Percentiles rank a stretch among this genome's conserved stretches.
phyloP scores from a whole-genome alignment of 2,329 filamentous ascomycete species.

The Colletotrichum melonis region DNA sequence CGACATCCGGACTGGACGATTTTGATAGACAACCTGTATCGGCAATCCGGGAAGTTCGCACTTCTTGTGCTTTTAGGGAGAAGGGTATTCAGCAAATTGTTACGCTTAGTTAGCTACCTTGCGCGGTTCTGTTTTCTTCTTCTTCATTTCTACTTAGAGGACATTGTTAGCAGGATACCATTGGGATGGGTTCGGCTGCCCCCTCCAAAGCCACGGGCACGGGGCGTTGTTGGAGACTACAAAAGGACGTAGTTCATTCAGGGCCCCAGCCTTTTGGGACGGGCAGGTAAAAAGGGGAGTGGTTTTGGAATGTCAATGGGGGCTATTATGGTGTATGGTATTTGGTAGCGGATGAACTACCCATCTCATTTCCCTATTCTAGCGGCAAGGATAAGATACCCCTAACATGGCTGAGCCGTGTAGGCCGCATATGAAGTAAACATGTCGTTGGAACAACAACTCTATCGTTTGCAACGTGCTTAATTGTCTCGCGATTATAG shows the following conservation, averaged over 20 bases:
- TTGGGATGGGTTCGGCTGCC: neutral
- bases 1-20: conserved; percentile 15
- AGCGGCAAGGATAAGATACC: conserved; percentile 23
- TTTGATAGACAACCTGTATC: conserved; percentile 34
- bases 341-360: conserved; percentile 20
- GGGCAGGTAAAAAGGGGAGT: neutral
- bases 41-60: conserved; percentile 33
- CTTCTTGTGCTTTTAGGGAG: conserved; percentile 32
- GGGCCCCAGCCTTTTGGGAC: neutral
- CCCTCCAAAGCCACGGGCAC: neutral
- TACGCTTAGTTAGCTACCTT: conserved; percentile 1
- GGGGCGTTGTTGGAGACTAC: neutral
- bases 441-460: conserved; percentile 25
- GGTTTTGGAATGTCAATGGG: neutral
- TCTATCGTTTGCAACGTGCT: neutral
- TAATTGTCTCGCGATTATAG: conserved; percentile 9
- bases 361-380: neutral
- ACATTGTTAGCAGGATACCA: conserved; percentile 13
- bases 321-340: neutral
- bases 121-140: conserved; percentile 1
- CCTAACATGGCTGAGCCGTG: conserved; percentile 33
- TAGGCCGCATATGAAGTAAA: conserved; percentile 24
- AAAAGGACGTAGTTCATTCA: neutral
- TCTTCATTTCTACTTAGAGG: conserved; percentile 18
- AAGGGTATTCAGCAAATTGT: conserved; percentile 22